Evolutionary conservation across 495 filamentous ascomycete genomes (phyloP), one percentile per base, ranked within the genome.

Genomic region (Aspergillus sclerotioniger): DNA sequence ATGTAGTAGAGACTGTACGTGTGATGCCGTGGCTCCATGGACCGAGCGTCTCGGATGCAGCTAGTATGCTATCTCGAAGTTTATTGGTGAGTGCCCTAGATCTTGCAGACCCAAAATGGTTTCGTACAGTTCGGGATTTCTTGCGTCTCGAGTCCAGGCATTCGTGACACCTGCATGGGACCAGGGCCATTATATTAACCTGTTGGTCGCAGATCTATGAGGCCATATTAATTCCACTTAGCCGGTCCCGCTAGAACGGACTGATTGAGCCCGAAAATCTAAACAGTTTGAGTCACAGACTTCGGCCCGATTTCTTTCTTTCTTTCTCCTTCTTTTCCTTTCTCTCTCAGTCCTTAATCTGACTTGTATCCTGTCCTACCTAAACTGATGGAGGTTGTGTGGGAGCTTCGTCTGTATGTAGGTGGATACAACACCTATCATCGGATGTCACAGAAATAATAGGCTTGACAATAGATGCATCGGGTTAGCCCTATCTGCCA

Each of bases 1-100:
- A 41, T 41, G 37, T 41, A 41, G 37, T n/a, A 12, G 13, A 13
- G 13, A 41, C 37, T 12, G 37, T 46, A 49, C 55, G 60, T 62
- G 57, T 67, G 67, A 67, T 76, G 70, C 72, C 71, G 71, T 76
- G 73, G 73, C 73, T 69, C 73, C 71, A 76, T 37, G 72, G 62
- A 66, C 55, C 48, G 31, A 35, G 33, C 17, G 44, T 55, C 50
- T 17, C 57, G 54, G 56, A 31, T 13, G 29, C 51, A 52, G 51
- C 47, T 48, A 39, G 53, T 41, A 62, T 41, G 37, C 37, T 41
- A 41, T 41, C 37, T 41, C 37, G 13, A 41, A 41, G 37, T 6
- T 41, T 41, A 41, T 41, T 41, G 37, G 37, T n/a, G 37, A 41
- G 37, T 16, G 21, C 43, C 32, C 21, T 45, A 43, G 43, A 54